phyloP scores from a whole-genome alignment of 805 yeast species.

The Yarrowia hollandica region DNA sequence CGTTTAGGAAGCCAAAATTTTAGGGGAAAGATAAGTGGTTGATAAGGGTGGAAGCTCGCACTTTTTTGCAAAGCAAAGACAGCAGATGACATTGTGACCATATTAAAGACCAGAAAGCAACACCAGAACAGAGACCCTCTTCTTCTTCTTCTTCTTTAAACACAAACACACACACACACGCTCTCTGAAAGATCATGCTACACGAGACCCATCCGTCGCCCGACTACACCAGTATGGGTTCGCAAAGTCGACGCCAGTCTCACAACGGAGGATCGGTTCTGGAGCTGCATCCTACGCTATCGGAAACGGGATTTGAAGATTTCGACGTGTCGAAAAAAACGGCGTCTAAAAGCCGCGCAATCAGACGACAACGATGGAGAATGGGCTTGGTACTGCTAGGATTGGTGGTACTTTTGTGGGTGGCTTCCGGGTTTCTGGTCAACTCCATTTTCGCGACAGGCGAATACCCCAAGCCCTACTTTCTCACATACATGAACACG shows the following conservation, averaged over 20 bases:
- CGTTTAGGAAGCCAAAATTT: conserved; percentile 12
- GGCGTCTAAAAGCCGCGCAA: not conserved
- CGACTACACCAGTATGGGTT: conserved; percentile 27
- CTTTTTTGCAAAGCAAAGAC: not conserved
- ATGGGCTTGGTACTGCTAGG: conserved; percentile 72
- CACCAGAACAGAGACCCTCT: too few species aligned
- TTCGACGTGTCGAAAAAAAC: not conserved
- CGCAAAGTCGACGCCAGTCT: conserved; percentile 25
- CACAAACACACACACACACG: not conserved
- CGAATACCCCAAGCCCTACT: conserved; percentile 81
- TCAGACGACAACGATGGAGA: conserved; percentile 54
- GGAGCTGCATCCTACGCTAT: conserved; percentile 15
- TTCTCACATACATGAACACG: conserved; percentile 89
- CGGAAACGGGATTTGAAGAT: not conserved
- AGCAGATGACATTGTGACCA: conserved; percentile 15
- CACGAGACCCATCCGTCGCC: conserved; percentile 26
- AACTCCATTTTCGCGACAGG: conserved; percentile 68
- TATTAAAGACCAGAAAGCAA: too few species aligned
- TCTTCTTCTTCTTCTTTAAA: not conserved
- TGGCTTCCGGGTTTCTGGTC: conserved; percentile 79
- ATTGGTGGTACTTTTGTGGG: conserved; percentile 86
- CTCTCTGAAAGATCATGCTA: not conserved
- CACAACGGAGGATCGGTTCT: conserved; percentile 15
- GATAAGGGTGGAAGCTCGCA: conserved; percentile 2
- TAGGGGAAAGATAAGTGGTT: conserved; percentile 24